Evolutionary conservation across 495 filamentous ascomycete genomes (phyloP).

Genomic region (Aspergillus heteromorphus): DNA sequence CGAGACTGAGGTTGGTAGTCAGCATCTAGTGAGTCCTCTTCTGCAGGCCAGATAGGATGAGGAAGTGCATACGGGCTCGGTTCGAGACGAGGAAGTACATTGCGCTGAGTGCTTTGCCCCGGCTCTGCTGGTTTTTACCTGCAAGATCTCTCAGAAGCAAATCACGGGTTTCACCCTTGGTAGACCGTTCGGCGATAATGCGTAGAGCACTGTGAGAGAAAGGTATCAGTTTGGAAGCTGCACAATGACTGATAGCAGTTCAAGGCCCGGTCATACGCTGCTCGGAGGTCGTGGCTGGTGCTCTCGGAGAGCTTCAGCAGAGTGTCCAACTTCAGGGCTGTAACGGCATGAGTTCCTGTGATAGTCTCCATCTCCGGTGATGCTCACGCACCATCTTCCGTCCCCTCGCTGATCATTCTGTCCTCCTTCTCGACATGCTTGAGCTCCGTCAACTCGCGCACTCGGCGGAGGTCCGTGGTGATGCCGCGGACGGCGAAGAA

Average conservation of each 20-base stretch:
- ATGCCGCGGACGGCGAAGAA: slow-evolving; percentile 45
- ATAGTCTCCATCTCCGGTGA: background rate
- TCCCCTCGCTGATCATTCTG: slow-evolving; percentile 42
- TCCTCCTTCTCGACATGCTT: slow-evolving; percentile 42
- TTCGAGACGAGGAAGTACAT: slow-evolving; percentile 41
- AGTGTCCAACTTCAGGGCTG: slow-evolving; percentile 48
- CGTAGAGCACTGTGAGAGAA: slow-evolving; percentile 33
- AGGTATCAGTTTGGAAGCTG: slow-evolving; percentile 8
- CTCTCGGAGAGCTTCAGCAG: slow-evolving; percentile 45
- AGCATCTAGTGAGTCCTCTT: slow-evolving; percentile 1
- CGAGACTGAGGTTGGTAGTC: slow-evolving; percentile 23
- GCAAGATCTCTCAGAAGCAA: slow-evolving; percentile 39
- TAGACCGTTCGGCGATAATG: slow-evolving; percentile 45
- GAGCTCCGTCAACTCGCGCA: slow-evolving; percentile 46
- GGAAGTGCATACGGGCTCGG: slow-evolving; percentile 34
- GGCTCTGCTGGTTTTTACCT: slow-evolving; percentile 28
- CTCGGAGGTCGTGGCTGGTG: slow-evolving; percentile 46
- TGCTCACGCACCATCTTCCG: slow-evolving; percentile 39
- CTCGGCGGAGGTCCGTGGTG: slow-evolving; percentile 37
- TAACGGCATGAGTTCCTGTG: background rate
- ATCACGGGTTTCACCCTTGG: slow-evolving; percentile 37
- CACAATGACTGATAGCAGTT: background rate
- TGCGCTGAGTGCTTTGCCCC: slow-evolving; percentile 36
- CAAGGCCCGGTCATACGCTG: slow-evolving; percentile 36
- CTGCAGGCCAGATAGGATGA: background rate